A percentile compares a stretch with the other conserved stretches of the same genome.
These are phyloP conservation scores for Castanea mollissima DNA, from an alignment of 306 rosid genomes.

Conservation along the genomic window DNA sequence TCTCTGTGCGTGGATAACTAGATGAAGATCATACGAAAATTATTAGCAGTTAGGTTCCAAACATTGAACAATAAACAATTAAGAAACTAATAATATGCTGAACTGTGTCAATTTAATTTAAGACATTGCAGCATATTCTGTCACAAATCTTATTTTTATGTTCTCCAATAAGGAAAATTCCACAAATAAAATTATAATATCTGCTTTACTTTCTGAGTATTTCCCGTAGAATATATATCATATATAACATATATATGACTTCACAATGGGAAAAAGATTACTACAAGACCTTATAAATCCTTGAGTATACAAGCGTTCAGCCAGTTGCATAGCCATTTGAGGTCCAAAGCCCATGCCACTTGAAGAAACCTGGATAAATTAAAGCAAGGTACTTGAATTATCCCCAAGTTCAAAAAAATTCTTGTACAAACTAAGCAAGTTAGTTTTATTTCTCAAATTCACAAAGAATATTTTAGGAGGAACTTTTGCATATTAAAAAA, in stretches of 20 bases:
- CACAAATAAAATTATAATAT: not conserved
- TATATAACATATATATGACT: constrained; percentile 1
- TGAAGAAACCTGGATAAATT: constrained; percentile 76
- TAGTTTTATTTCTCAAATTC: not conserved
- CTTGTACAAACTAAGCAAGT: constrained; percentile 11
- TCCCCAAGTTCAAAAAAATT: constrained; percentile 8
- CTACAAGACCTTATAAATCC: constrained; percentile 82
- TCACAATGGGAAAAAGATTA: constrained; percentile 16
- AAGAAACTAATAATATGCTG: not conserved
- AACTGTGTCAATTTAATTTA: not conserved
- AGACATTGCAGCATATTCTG: not conserved
- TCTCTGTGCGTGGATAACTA: constrained; percentile 97
- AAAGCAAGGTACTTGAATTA: not conserved
- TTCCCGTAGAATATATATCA: not conserved
- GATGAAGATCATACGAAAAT: constrained; percentile 29
- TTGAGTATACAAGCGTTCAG: constrained; percentile 92
- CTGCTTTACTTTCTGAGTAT: not conserved
- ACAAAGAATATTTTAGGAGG: not conserved
- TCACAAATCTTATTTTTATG: not conserved
- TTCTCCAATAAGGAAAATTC: not conserved
- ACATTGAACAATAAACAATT: not conserved
- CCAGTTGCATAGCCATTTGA: constrained; percentile 91
- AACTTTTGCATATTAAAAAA: not conserved
- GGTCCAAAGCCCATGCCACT: constrained; percentile 97
- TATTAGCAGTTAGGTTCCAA: constrained; percentile 1